A percentile compares a stretch with the other conserved stretches of the same genome.
Evolutionary conservation across 2,329 filamentous ascomycete species (phyloP).

Genomic region (Daldinia sp.): DNA sequence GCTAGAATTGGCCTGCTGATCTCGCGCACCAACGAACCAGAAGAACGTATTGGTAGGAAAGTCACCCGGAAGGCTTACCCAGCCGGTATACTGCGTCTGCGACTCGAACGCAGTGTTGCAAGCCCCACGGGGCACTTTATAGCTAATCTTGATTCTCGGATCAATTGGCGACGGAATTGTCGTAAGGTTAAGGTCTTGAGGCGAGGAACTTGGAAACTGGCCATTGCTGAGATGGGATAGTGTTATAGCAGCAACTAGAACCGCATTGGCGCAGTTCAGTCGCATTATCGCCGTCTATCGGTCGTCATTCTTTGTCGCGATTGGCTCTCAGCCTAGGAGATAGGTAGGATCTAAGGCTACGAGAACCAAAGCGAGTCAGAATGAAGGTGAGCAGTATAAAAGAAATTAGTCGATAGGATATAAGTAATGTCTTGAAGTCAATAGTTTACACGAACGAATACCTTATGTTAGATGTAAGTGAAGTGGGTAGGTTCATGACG

Average conservation of each 20-base stretch:
- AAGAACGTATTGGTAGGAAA: conserved; percentile 62
- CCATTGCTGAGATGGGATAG: conserved; percentile 32
- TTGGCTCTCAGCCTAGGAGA: conserved; percentile 7
- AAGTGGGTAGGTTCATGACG: background rate
- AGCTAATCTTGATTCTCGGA: conserved; percentile 70
- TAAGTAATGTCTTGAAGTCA: background rate
- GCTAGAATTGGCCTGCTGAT: conserved; percentile 49
- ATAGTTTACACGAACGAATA: too few species aligned
- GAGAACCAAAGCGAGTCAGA: background rate
- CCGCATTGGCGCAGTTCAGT: conserved; percentile 22
- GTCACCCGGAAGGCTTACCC: conserved; percentile 67
- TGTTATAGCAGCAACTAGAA: conserved; percentile 24
- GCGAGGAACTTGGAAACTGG: conserved; percentile 45
- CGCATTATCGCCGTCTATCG: conserved; percentile 28
- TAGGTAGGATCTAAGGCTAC: background rate
- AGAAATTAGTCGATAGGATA: background rate
- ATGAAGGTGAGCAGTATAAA: background rate
- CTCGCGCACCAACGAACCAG: conserved; percentile 58
- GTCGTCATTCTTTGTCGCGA: conserved; percentile 27
- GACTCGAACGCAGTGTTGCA: conserved; percentile 70
- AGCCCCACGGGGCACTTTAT: conserved; percentile 67
- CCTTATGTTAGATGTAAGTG: too few species aligned
- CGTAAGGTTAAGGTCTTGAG: conserved; percentile 54
- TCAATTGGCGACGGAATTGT: conserved; percentile 70
- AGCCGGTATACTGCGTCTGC: conserved; percentile 76